Evolutionary conservation across 139 green algal genomes (phyloP).

Genomic region (Choricystis sp.): DNA sequence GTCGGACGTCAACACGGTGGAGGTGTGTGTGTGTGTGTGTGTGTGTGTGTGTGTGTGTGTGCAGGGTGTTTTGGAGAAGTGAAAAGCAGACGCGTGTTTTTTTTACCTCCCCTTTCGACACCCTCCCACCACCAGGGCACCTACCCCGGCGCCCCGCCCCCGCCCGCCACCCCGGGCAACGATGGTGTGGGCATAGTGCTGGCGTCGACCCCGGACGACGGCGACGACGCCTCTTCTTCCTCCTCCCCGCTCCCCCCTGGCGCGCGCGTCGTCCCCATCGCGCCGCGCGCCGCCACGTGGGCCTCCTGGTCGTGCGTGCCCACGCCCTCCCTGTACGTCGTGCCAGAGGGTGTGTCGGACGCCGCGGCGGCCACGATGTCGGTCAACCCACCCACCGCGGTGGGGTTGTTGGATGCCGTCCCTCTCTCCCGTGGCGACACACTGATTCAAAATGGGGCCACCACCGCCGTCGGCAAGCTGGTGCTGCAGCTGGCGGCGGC

Average conservation of each 20-base stretch:
- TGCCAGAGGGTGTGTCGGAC: no score
- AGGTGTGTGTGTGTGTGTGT: no score
- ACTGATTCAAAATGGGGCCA: conserved; percentile 81
- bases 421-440: conserved; percentile 58
- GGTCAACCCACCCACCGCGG: conserved; percentile 57
- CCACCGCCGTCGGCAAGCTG: conserved; percentile 62
- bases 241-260: no score
- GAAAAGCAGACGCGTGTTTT: no score
- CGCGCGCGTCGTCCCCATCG: conserved; percentile 54
- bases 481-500: conserved; percentile 67
- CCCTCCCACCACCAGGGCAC: no score
- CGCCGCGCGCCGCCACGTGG: conserved; percentile 57
- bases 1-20: conserved; percentile 62
- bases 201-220: conserved; percentile 26
- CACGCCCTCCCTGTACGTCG: background rate
- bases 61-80: no score
- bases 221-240: no score
- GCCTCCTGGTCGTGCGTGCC: conserved; percentile 23
- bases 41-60: no score
- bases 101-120: no score
- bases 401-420: conserved; percentile 59
- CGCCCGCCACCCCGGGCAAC: conserved; percentile 48
- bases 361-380: no score
- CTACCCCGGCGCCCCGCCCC: conserved; percentile 41
- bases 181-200: conserved; percentile 58